Conservation (phyloP, 148 eudicot genomes). For the Persicaria tinctoria region DNA sequence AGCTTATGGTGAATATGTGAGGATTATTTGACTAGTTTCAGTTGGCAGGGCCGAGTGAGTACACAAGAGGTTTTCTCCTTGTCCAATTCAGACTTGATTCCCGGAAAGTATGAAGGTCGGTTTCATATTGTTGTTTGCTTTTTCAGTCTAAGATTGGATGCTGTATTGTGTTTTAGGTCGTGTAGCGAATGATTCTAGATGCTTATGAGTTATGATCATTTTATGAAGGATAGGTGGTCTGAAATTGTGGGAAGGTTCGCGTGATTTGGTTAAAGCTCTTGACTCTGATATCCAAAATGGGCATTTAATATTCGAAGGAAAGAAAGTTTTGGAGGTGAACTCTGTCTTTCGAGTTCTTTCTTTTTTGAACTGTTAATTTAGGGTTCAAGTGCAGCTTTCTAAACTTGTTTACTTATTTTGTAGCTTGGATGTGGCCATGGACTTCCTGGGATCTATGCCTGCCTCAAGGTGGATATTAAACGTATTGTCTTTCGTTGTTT, state of each 20-base stretch:
- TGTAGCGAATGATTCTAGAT: not conserved
- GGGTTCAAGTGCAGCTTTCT: not conserved
- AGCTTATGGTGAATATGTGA: not conserved
- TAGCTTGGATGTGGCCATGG: constrained; percentile 99
- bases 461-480: constrained; percentile 53
- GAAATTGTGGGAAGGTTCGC: constrained; percentile 95
- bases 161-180: not conserved
- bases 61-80: constrained; percentile 77
- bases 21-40: not conserved
- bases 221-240: constrained; percentile 57
- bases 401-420: constrained; percentile 10
- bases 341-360: constrained; percentile 25
- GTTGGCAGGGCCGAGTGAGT: constrained; percentile 77
- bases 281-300: constrained; percentile 53
- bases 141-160: not conserved
- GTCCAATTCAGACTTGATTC: constrained; percentile 89
- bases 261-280: constrained; percentile 75
- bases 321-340: constrained; percentile 89
- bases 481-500: constrained; percentile 4
- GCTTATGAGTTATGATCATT: constrained; percentile 12
- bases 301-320: constrained; percentile 47
- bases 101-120: constrained; percentile 99
- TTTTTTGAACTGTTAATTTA: not conserved
- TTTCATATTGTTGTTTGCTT: not conserved
- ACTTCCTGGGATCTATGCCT: constrained; percentile 87